Evolutionary conservation across 306 rosid species (phyloP), one percentile per base, ranked within the genome.

Genomic region (Parietaria judaica): DNA sequence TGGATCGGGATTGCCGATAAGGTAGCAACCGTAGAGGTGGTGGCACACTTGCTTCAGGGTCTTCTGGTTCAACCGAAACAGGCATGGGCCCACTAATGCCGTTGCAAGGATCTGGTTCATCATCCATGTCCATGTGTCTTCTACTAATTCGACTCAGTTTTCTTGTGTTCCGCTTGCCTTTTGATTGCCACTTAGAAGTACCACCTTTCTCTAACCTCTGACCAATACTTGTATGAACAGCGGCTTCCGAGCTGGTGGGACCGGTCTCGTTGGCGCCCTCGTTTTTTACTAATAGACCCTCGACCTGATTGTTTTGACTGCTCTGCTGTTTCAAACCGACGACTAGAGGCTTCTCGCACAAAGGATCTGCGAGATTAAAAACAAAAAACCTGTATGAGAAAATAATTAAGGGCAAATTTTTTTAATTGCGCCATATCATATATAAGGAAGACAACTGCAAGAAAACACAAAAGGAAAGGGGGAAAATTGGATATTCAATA

Each of bases 141-240:
- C 80, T 82, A 60, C 84, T 79, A 63, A 64, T 78, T 84, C 80
- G 83, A 58, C 73, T 69, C 23, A 63, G 72, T 70, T 82, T 79
- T 74, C 99, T 92, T 55, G 80, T 75, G 66, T 92, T 88, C 80
- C 99, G 79, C 85, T 92, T 92, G 78, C 99, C 85, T 83, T 92
- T 92, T 57, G 65, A 78, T 81, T 84, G 95, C 99, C 96, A 92
- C 85, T 86, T 77, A 53, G 99, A 92, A 79, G 88, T 79, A 68
- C 76, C 82, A 68, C 76, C 82, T 74, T 80, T 83, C 64, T 82
- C 90, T 38, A 72, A 73, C 65, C 81, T 73, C 54, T 69, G 79
- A 66, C 70, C 63, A 49, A 79, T 74, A 65, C 65, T 17, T 12
- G 54, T 67, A 53, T 72, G 76, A 70, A 74, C 73, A 37, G 70